Conservation (phyloP, 352 stramenopile genomes). For the Phytophthora pistaciae region DNA sequence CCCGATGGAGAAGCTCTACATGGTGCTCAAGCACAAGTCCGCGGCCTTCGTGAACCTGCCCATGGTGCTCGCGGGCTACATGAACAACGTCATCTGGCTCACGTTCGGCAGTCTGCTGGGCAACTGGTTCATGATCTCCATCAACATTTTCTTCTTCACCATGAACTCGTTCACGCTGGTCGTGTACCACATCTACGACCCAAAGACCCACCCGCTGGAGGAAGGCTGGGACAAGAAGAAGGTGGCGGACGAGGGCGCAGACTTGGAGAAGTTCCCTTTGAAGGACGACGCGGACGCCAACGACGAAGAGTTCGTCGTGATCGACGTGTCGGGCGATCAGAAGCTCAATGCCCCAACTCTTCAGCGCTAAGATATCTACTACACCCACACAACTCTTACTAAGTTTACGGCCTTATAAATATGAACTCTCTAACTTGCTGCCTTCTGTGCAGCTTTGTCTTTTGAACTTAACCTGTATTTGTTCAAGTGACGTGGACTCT, state of each 20-base stretch:
- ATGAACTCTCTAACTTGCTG: not conserved
- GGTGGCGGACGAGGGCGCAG: constrained; percentile 14
- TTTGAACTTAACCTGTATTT: not conserved
- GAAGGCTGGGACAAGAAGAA: constrained; percentile 33
- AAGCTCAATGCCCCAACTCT: not conserved
- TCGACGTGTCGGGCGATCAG: not conserved
- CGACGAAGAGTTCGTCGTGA: constrained; percentile 17
- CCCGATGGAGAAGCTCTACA: constrained; percentile 53
- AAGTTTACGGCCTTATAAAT: not conserved
- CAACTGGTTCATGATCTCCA: constrained; percentile 50
- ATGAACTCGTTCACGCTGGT: constrained; percentile 41
- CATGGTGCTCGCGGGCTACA: constrained; percentile 55
- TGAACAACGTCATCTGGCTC: constrained; percentile 64
- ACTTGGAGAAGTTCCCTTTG: constrained; percentile 27
- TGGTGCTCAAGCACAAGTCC: constrained; percentile 55
- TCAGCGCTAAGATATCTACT: not conserved
- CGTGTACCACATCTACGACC: constrained; percentile 41
- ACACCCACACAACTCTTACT: not conserved
- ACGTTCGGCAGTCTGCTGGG: constrained; percentile 47
- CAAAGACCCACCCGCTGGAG: constrained; percentile 31
- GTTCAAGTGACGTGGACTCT: not conserved
- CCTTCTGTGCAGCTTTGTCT: not conserved
- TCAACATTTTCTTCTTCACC: constrained; percentile 46
- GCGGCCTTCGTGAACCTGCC: constrained; percentile 51
- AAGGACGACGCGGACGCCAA: constrained; percentile 21